Conservation (phyloP, 768 basidiomycete genomes). For the Myochromella boudieri region DNA sequence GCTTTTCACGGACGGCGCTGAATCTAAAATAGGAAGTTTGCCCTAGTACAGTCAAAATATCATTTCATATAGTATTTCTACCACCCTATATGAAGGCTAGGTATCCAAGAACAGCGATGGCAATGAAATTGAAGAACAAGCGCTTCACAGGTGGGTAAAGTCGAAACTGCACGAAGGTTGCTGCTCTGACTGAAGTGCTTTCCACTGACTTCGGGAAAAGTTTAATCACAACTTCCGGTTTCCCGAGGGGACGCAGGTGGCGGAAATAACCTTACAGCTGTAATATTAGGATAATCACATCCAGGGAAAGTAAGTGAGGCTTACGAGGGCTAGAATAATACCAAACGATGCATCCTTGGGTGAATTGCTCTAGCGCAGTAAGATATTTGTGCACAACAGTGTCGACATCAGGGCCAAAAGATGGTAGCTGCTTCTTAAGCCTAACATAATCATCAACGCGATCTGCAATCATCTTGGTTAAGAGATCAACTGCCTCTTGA, state of each 20-base stretch:
- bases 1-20: no score
- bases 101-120: no score
- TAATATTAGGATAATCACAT: not conserved
- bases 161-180: no score
- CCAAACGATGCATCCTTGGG: not conserved
- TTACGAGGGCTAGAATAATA: conserved; percentile 12
- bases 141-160: no score
- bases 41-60: no score
- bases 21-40: no score
- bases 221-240: conserved; percentile 4
- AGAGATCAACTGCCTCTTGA: conserved; percentile 22
- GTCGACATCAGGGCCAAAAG: conserved; percentile 22
- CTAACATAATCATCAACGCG: conserved; percentile 22
- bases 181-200: no score
- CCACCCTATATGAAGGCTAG: no score
- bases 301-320: not conserved
- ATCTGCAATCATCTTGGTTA: conserved; percentile 20
- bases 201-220: conserved; percentile 6
- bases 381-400: not conserved
- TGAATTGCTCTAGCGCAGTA: not conserved
- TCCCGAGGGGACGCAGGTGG: conserved; percentile 2
- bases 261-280: conserved; percentile 12
- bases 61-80: no score
- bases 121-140: no score
- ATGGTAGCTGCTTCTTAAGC: conserved; percentile 20